Conservation (phyloP, 1,284 basidiomycete genomes). For the Papiliotrema nemorosa region DNA sequence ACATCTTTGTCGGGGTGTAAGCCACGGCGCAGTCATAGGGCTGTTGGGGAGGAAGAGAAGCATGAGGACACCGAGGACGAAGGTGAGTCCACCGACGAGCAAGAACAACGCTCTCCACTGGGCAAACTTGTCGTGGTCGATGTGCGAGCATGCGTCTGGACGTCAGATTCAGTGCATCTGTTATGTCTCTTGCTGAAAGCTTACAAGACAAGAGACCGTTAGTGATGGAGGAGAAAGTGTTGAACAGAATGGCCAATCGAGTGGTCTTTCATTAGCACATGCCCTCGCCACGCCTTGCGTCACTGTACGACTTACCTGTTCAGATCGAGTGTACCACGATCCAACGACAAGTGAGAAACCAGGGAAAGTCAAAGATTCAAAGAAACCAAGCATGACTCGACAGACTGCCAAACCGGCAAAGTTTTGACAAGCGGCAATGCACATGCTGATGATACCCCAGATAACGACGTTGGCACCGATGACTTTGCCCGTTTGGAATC, state of each 20-base stretch:
- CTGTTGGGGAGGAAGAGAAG: conserved; percentile 11
- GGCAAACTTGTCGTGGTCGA: not conserved
- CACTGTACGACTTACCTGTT: conserved; percentile 28
- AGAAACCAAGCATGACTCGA: conserved; percentile 14
- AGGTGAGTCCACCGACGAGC: conserved; percentile 1
- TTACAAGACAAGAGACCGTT: conserved; percentile 8
- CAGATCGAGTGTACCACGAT: conserved; percentile 22
- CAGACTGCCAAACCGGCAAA: conserved; percentile 6
- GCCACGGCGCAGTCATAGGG: conserved; percentile 20
- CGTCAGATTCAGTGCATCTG: not conserved
- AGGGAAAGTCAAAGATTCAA: conserved; percentile 8
- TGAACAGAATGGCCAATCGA: conserved; percentile 22
- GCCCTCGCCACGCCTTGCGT: no score
- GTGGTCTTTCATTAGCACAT: no score
- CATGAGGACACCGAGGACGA: conserved; percentile 7
- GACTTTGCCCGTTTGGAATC: conserved; percentile 2
- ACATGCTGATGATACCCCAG: conserved; percentile 23
- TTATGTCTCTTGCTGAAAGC: not conserved
- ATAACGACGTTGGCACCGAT: conserved; percentile 23
- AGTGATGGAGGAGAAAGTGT: conserved; percentile 22
- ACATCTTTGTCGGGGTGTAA: conserved; percentile 16
- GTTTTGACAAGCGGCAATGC: conserved; percentile 5
- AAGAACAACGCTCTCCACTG: conserved; percentile 11
- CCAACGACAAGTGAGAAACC: conserved; percentile 7
- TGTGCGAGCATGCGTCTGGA: not conserved